A percentile compares a stretch with the other conserved stretches of the same genome.
These are phyloP conservation scores for Leccinum rimulosum DNA, from an alignment of 768 basidiomycete genomes.

Conservation along the genomic window DNA sequence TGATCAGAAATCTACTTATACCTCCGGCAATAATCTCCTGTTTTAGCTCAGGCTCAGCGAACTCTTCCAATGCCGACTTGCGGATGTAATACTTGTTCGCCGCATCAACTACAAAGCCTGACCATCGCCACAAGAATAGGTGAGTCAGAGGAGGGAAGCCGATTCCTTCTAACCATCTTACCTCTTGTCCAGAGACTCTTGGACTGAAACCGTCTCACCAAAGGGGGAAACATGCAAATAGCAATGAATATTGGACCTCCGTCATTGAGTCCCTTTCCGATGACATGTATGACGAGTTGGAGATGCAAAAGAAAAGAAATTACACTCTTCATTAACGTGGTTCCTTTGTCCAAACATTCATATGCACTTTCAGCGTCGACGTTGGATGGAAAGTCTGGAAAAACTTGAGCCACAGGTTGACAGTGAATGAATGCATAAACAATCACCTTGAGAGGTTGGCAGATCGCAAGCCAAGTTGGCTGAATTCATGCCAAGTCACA, in stretches of 20 bases:
- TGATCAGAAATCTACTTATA: conserved; percentile 8
- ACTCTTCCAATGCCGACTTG: conserved; percentile 17
- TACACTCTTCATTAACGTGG: conserved; percentile 6
- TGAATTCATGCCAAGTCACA: neutral
- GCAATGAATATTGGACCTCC: conserved; percentile 21
- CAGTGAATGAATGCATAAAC: neutral
- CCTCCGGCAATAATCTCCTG: conserved; percentile 25
- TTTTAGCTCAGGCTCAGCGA: conserved; percentile 10
- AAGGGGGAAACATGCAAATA: conserved; percentile 18
- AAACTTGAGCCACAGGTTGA: neutral
- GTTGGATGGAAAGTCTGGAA: conserved; percentile 5
- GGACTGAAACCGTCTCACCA: neutral
- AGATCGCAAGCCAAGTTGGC: conserved; percentile 20
- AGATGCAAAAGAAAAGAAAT: conserved; percentile 26
- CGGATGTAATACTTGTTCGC: conserved; percentile 22
- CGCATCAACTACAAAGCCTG: conserved; percentile 20
- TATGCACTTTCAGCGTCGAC: conserved; percentile 2
- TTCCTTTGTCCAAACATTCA: conserved; percentile 8
- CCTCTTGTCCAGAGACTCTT: conserved; percentile 23
- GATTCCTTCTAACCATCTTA: neutral
- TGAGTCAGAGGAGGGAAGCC: neutral
- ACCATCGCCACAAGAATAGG: neutral
- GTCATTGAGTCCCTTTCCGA: conserved; percentile 12
- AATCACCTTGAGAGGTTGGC: conserved; percentile 22
- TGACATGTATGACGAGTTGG: conserved; percentile 18